Percentiles rank a stretch among this genome's conserved stretches.
These are phyloP conservation scores for Zymoseptoria tritici DNA, from an alignment of 2,329 filamentous ascomycete genomes.

Conservation along the genomic window DNA sequence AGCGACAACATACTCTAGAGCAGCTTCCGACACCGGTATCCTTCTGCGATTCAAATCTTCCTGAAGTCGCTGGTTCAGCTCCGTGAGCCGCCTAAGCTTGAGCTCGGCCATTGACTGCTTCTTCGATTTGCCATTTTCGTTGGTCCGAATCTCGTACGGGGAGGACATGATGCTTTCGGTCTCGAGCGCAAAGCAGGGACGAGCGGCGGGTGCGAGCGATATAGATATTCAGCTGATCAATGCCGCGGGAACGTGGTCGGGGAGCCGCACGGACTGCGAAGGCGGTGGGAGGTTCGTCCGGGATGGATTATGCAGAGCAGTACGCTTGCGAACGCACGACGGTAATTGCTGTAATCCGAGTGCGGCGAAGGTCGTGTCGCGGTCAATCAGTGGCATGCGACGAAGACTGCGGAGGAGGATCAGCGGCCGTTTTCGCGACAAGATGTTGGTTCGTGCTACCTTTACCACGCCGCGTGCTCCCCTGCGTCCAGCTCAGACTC, in stretches of 20 bases:
- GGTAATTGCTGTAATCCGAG: conserved; percentile 1
- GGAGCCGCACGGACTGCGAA: not conserved
- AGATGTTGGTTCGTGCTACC: conserved; percentile 5
- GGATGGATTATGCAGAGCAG: conserved; percentile 1
- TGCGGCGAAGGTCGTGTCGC: conserved; percentile 3
- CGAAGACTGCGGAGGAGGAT: conserved; percentile 2
- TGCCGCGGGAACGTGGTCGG: not conserved
- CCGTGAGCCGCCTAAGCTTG: conserved; percentile 90
- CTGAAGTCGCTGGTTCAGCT: conserved; percentile 90
- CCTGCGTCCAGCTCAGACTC: not conserved
- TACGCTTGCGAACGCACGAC: conserved; percentile 4
- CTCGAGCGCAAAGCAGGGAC: not conserved
- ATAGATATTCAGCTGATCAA: not conserved
- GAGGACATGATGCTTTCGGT: conserved; percentile 44
- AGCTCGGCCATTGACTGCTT: conserved; percentile 99
- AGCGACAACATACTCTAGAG: conserved; percentile 45
- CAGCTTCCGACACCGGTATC: conserved; percentile 90
- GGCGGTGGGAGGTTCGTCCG: not conserved
- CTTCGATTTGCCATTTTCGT: conserved; percentile 70
- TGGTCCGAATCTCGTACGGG: conserved; percentile 59
- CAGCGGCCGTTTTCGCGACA: conserved; percentile 4
- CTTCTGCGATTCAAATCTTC: conserved; percentile 93
- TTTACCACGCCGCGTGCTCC: not conserved
- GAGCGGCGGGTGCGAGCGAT: not conserved
- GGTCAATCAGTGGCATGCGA: conserved; percentile 5